Evolutionary conservation across 805 yeast species (phyloP).

Genomic region (Teunomyces aglyptinius): DNA sequence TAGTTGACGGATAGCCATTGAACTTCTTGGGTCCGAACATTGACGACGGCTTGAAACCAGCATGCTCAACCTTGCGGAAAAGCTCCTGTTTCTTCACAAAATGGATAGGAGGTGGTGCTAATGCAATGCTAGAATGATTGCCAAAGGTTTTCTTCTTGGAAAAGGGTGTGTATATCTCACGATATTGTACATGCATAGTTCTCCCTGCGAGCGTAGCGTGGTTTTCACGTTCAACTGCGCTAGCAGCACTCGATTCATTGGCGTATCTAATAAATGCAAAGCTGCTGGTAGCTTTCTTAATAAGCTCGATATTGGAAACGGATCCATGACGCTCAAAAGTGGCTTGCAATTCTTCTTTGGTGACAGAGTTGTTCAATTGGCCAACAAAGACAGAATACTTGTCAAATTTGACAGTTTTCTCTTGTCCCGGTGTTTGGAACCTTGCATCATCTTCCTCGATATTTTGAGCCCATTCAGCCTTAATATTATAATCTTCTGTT

Average conservation of each 20-base stretch:
- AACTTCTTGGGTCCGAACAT: slow-evolving; percentile 7
- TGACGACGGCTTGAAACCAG: neutral
- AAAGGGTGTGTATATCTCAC: slow-evolving; percentile 45
- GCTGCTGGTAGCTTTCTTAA: slow-evolving; percentile 46
- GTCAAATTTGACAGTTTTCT: slow-evolving; percentile 43
- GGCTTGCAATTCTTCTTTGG: slow-evolving; percentile 52
- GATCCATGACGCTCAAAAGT: slow-evolving; percentile 70
- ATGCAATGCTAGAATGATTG: slow-evolving; percentile 37
- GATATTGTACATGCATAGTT: slow-evolving; percentile 83
- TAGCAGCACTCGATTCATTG: slow-evolving; percentile 72
- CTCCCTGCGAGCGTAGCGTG: slow-evolving; percentile 70
- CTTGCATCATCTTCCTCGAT: slow-evolving; percentile 39
- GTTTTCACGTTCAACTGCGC: slow-evolving; percentile 83
- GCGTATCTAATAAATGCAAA: slow-evolving; percentile 75
- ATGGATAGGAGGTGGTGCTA: slow-evolving; percentile 84
- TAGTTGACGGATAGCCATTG: slow-evolving; percentile 8
- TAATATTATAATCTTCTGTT: slow-evolving; percentile 52
- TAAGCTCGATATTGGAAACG: slow-evolving; percentile 55
- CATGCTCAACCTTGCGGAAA: neutral
- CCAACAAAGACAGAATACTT: slow-evolving; percentile 77
- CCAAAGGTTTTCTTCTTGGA: slow-evolving; percentile 2
- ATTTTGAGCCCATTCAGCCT: slow-evolving; percentile 85
- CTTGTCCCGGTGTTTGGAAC: slow-evolving; percentile 25
- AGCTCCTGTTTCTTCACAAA: slow-evolving; percentile 22
- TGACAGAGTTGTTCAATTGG: slow-evolving; percentile 56